These are phyloP conservation scores for Aspergillus glaucus DNA, from an alignment of 2,329 filamentous ascomycete genomes.

Conservation along the genomic window DNA sequence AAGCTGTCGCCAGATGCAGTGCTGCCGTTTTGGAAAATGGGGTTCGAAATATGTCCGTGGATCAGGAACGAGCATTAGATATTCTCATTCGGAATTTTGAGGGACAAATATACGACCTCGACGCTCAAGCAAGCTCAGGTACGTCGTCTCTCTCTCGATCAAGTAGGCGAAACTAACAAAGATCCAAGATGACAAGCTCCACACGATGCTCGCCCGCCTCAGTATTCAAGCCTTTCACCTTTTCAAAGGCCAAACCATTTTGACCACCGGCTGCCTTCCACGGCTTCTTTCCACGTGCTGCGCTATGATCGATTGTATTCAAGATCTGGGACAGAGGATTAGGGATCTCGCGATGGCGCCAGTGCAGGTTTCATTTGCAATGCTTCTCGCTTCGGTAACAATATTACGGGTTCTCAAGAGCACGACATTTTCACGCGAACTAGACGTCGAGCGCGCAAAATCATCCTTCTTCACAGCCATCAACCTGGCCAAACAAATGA, in stretches of 20 bases:
- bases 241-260: constrained; percentile 25
- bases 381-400: constrained; percentile 25
- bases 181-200: constrained; percentile 26
- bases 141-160: constrained; percentile 5
- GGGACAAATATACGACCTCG: constrained; percentile 30
- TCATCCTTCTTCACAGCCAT: constrained; percentile 30
- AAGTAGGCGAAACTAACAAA: constrained; percentile 4
- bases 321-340: constrained; percentile 16
- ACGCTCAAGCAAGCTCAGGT: constrained; percentile 27
- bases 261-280: constrained; percentile 20
- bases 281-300: constrained; percentile 25
- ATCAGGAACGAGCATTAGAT: constrained; percentile 35
- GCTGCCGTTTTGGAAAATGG: constrained; percentile 33
- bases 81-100: constrained; percentile 33
- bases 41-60: constrained; percentile 29
- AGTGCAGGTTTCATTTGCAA: constrained; percentile 21
- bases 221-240: constrained; percentile 32
- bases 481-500: constrained; percentile 34
- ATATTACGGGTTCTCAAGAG: constrained; percentile 37
- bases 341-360: constrained; percentile 19
- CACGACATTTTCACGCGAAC: constrained; percentile 14
- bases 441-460: constrained; percentile 31
- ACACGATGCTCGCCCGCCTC: constrained; percentile 25
- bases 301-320: constrained; percentile 23
- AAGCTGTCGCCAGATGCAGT: constrained; percentile 31